A percentile compares a stretch with the other conserved stretches of the same genome.
Evolutionary conservation across 768 basidiomycete species (phyloP).

Genomic region (Xerocomellus amylosporus): DNA sequence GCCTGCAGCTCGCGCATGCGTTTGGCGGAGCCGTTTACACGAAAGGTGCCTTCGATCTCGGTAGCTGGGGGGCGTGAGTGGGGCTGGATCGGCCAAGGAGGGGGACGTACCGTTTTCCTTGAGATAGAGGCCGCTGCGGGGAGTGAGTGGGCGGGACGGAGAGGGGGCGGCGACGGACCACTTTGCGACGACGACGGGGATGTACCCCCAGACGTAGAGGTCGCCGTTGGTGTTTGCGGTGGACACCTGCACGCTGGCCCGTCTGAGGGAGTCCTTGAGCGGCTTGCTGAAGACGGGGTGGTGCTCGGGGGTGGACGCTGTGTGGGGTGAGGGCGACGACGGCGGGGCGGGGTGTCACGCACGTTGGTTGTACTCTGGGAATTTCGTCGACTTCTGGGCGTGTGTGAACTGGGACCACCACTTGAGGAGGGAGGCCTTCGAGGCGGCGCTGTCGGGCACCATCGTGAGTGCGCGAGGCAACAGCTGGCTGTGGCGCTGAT

Average conservation of each 20-base stretch:
- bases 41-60: conserved; percentile 90
- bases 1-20: conserved; percentile 95
- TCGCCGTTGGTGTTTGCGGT: conserved; percentile 81
- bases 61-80: conserved; percentile 52
- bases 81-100: not conserved
- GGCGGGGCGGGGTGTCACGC: too few relatives aligned
- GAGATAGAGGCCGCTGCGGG: conserved; percentile 77
- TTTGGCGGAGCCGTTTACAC: conserved; percentile 92
- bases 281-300: conserved; percentile 81
- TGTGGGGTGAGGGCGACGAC: not conserved
- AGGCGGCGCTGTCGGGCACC: conserved; percentile 36
- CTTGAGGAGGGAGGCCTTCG: conserved; percentile 63
- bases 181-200: conserved; percentile 97
- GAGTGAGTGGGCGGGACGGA: conserved; percentile 1
- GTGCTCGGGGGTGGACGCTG: conserved; percentile 33
- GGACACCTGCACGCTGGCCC: conserved; percentile 91
- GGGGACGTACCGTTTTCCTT: conserved; percentile 78
- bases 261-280: conserved; percentile 76
- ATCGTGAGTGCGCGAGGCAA: conserved; percentile 6
- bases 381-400: conserved; percentile 59
- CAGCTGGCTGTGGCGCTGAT: too few relatives aligned
- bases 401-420: conserved; percentile 83
- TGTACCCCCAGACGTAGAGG: conserved; percentile 88
- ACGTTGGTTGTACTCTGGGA: conserved; percentile 41
- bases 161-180: conserved; percentile 54